Conservation (phyloP, 129 eudicot genomes). For the Saposhnikovia divaricata region DNA sequence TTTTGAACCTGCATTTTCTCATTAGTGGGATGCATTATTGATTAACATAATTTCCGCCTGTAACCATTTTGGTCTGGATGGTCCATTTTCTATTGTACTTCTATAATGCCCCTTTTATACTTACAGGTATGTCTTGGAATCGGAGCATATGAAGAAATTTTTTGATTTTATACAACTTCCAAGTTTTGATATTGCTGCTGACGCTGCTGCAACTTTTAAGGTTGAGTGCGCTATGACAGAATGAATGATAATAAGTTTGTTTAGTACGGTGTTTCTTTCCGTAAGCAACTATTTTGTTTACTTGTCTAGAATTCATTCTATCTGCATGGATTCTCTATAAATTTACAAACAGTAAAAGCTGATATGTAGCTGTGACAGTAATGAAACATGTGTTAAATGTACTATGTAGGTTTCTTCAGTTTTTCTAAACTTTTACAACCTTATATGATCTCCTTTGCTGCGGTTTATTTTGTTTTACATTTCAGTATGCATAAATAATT, state of each 20-base stretch:
- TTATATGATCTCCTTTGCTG: neutral
- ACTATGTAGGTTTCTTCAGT: too few relatives aligned
- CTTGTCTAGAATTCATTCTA: neutral
- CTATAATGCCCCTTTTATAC: conserved; percentile 13
- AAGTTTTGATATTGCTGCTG: conserved; percentile 88
- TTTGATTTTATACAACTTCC: conserved; percentile 83
- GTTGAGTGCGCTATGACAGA: conserved; percentile 24
- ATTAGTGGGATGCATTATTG: neutral
- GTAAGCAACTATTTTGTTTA: neutral
- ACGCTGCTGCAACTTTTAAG: conserved; percentile 92
- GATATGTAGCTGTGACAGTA: neutral
- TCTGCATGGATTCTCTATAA: neutral
- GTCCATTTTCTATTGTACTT: conserved; percentile 5
- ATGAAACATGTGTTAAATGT: too few relatives aligned
- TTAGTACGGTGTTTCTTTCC: too few relatives aligned
- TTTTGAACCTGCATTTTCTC: neutral
- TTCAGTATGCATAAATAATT: neutral
- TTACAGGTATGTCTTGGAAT: conserved; percentile 75
- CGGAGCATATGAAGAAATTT: conserved; percentile 85
- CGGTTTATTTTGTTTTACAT: neutral
- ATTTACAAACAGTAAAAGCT: neutral
- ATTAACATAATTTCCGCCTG: neutral
- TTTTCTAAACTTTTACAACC: neutral
- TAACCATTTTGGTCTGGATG: neutral
- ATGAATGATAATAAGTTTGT: neutral